Base-by-base conservation (phyloP, 768 basidiomycete species). In the Daedaleopsis nitida region DNA sequence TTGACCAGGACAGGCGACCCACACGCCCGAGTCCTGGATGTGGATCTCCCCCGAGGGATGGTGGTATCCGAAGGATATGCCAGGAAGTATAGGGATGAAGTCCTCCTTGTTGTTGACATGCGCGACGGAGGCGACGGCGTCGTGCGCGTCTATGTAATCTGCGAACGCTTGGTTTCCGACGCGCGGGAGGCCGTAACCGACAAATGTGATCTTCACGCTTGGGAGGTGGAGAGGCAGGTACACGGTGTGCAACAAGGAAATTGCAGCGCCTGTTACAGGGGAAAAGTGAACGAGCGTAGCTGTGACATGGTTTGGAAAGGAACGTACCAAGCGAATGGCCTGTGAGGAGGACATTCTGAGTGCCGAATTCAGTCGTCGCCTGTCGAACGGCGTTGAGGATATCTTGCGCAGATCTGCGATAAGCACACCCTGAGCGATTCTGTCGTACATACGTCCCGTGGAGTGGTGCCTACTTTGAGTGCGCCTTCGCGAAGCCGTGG, bases 131-230 rank as follows among this genome's bases (percentile, higher is more conserved):
- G 74, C 61, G 48, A 55, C 21, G 75, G 52, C 50, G 54, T 37
- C 43, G 44, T 82, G 72, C 13, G 77, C 70, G 64, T 86, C 83
- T 54, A 86, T 78, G 65, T 81, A 82, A 65, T 85, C 64, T 1
- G 85, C 86, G 60, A 87, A 88, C 3, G 76, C 83, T 67, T 82
- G 78, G 71, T 88, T 87, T 13, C 87, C 85, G 63, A 79, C 74
- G 52, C 73, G 64, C 21, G 74, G 75, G 44, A 76, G 63, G 32
- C 75, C 74, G 65, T 72, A 76, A 16, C 64, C 65, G 50, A 73
- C 53, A 54, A 60, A 66, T 14, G 43, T 52, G 24, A 63, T 64
- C 57, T 70, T 65, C 7, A 67, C 62, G 13, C 67, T 70, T 0
- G 82, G 75, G 42, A 86, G 70, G 60, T 83, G 79, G 23, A 83